phyloP scores from a whole-genome alignment of 2,329 filamentous ascomycete species.

The Byssochlamys sp. region DNA sequence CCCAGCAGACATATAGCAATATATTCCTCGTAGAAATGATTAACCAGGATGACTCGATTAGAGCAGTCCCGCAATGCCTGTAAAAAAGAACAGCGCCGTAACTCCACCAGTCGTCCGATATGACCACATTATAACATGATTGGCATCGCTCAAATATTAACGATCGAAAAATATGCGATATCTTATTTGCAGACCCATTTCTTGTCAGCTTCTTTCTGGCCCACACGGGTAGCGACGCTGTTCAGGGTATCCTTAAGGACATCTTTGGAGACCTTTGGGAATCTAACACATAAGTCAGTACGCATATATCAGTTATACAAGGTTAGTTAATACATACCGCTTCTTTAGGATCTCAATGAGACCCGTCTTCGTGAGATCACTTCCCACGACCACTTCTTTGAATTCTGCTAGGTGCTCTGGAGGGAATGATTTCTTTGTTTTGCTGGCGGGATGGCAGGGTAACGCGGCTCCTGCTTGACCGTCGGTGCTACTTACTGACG shows the following conservation, averaged over 20 bases:
- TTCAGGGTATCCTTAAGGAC: constrained; percentile 63
- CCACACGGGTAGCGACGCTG: constrained; percentile 54
- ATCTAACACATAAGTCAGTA: constrained; percentile 34
- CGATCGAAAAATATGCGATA: background rate
- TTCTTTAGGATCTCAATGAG: constrained; percentile 67
- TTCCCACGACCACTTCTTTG: constrained; percentile 59
- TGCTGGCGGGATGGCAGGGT: constrained; percentile 5
- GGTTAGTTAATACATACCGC: constrained; percentile 34
- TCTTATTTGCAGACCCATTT: constrained; percentile 47
- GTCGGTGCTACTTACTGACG: background rate
- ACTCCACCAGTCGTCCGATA: background rate
- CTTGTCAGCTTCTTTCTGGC: constrained; percentile 54
- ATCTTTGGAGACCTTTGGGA: constrained; percentile 60
- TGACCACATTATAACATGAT: background rate
- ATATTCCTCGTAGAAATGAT: background rate
- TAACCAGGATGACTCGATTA: background rate
- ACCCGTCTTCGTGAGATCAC: constrained; percentile 63
- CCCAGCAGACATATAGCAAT: background rate
- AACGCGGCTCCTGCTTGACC: constrained; percentile 7
- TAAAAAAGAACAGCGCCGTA: background rate
- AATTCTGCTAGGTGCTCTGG: constrained; percentile 56
- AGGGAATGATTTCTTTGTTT: constrained; percentile 41
- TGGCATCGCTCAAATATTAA: background rate
- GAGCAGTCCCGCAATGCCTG: background rate
- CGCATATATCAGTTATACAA: background rate